Percentiles rank a stretch among this genome's conserved stretches.
phyloP scores from a whole-genome alignment of 1,139 yeast species.

The Candida tetrigidarum region DNA sequence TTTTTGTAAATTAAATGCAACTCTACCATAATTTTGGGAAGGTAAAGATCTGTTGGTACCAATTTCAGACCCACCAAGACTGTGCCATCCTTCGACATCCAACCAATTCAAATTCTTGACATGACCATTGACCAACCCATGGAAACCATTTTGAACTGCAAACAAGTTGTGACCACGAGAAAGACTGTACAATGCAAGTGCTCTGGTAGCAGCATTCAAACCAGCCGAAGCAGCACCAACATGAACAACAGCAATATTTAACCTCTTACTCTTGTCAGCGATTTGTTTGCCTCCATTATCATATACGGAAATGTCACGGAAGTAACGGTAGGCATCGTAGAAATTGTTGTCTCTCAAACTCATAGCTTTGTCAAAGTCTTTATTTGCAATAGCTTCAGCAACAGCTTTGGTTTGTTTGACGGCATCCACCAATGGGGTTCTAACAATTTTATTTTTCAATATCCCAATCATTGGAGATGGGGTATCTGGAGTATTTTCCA shows the following conservation, averaged over 20 bases:
- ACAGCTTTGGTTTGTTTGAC: constrained; percentile 85
- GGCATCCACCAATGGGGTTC: constrained; percentile 87
- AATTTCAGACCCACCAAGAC: constrained; percentile 90
- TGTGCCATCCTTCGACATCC: constrained; percentile 89
- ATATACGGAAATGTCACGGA: constrained; percentile 67
- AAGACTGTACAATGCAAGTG: constrained; percentile 89
- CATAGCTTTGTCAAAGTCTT: constrained; percentile 88
- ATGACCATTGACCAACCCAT: constrained; percentile 84
- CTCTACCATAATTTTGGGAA: constrained; percentile 79
- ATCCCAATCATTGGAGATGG: constrained; percentile 97
- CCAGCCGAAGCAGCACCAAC: constrained; percentile 99
- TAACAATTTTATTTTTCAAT: constrained; percentile 81
- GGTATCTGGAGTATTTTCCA: constrained; percentile 84
- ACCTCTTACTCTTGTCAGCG: constrained; percentile 49
- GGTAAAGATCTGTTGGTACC: constrained; percentile 95
- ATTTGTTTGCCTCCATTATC: constrained; percentile 64
- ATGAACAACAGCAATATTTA: constrained; percentile 81
- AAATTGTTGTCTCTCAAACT: constrained; percentile 85
- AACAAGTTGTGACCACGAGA: constrained; percentile 87
- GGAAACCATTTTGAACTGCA: constrained; percentile 90
- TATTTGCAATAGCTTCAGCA: constrained; percentile 78
- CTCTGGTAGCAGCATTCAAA: constrained; percentile 89
- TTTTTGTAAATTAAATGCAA: constrained; percentile 90
- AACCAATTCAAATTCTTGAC: constrained; percentile 80
- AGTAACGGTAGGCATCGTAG: constrained; percentile 75